Conservation (phyloP, 1,284 basidiomycete genomes). For the Leccinum subrobustum region DNA sequence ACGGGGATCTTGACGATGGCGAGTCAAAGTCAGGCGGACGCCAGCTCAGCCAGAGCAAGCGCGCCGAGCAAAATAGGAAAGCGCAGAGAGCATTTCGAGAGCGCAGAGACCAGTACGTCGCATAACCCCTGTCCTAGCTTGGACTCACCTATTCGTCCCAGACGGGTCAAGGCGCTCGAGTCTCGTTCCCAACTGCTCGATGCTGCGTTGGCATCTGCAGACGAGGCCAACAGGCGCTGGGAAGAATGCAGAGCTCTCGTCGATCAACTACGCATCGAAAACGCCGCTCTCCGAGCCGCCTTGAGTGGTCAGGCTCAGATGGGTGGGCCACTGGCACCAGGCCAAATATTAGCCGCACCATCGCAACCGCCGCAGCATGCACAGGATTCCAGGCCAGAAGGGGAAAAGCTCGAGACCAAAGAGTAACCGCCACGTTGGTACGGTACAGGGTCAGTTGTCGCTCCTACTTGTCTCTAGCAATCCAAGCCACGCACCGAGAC, state of each 20-base stretch:
- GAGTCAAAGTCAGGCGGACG: constrained; percentile 38
- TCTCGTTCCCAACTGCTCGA: constrained; percentile 79
- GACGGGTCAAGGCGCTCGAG: constrained; percentile 81
- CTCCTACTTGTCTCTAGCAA: constrained; percentile 7
- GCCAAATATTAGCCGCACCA: constrained; percentile 28
- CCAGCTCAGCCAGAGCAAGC: constrained; percentile 70
- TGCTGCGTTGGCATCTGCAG: constrained; percentile 76
- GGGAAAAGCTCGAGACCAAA: constrained; percentile 32
- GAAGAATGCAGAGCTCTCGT: constrained; percentile 81
- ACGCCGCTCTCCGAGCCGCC: constrained; percentile 57
- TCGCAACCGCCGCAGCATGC: constrained; percentile 23
- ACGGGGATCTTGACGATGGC: constrained; percentile 22
- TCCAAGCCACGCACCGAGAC: constrained; percentile 21
- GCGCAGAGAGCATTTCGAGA: constrained; percentile 84
- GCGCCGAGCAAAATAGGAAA: constrained; percentile 84
- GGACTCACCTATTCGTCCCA: constrained; percentile 32
- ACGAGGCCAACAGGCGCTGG: constrained; percentile 83
- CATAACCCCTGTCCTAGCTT: neutral
- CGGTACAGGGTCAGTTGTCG: neutral
- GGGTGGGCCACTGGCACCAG: constrained; percentile 22
- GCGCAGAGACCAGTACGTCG: constrained; percentile 73
- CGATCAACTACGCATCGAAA: constrained; percentile 79
- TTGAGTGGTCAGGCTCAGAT: constrained; percentile 42
- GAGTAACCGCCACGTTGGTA: constrained; percentile 14
- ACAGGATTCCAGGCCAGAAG: constrained; percentile 30